phyloP scores from a whole-genome alignment of 2,329 filamentous ascomycete species.

The Emergomyces pasteurianus region DNA sequence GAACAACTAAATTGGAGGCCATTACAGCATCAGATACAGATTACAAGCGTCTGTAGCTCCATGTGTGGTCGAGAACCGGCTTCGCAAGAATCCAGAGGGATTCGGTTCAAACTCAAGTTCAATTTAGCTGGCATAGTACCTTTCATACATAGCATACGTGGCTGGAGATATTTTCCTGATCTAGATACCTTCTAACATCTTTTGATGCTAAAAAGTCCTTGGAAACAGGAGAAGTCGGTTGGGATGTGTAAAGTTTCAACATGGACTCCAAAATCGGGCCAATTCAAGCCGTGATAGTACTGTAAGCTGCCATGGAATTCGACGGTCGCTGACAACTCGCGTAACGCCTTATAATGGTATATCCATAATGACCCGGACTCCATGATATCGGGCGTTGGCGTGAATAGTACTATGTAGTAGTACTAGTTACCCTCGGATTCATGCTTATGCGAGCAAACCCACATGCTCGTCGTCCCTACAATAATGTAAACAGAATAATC shows the following conservation, averaged over 20 bases:
- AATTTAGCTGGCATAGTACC: background rate
- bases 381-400: too few species aligned
- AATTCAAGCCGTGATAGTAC: background rate
- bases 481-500: too few species aligned
- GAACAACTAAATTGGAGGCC: too few species aligned
- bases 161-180: background rate
- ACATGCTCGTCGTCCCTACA: too few species aligned
- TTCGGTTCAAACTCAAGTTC: background rate
- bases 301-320: too few species aligned
- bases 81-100: background rate
- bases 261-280: background rate
- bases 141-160: background rate
- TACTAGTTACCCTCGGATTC: too few species aligned
- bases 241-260: background rate
- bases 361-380: too few species aligned
- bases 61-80: background rate
- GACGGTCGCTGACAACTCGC: too few species aligned
- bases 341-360: too few species aligned
- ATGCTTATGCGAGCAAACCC: too few species aligned
- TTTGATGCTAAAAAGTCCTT: background rate
- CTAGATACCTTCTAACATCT: background rate
- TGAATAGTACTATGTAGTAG: too few species aligned
- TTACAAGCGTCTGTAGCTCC: background rate
- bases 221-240: background rate
- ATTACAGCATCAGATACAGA: background rate